phyloP scores from a whole-genome alignment of 2,329 filamentous ascomycete genomes.

The Aspergillus sp. region DNA sequence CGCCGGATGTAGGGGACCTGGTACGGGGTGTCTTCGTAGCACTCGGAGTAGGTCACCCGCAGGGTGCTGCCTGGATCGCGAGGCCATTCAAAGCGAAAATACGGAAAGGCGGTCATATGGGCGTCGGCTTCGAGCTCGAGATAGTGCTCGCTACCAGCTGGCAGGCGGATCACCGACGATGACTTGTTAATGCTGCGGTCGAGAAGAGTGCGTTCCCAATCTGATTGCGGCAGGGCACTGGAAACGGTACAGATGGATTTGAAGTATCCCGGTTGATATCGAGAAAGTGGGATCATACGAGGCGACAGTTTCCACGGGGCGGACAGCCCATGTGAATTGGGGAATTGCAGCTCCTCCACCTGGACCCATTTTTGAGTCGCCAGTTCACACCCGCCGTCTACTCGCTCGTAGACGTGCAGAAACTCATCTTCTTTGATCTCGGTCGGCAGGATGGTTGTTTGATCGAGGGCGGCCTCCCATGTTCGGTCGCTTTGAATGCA shows the following conservation, averaged over 20 bases:
- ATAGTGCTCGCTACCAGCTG: background rate
- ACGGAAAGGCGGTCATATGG: background rate
- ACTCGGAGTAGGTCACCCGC: background rate
- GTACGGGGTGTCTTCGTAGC: background rate
- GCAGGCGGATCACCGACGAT: background rate
- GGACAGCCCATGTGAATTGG: background rate
- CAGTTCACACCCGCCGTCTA: background rate
- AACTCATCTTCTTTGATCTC: background rate
- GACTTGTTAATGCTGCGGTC: background rate
- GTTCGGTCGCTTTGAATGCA: background rate
- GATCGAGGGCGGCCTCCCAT: background rate
- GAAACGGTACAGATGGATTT: background rate
- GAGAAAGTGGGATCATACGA: background rate
- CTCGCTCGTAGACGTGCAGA: background rate
- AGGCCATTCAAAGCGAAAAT: background rate
- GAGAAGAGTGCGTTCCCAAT: background rate
- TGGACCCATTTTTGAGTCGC: background rate
- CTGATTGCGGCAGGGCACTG: background rate
- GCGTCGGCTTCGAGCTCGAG: background rate
- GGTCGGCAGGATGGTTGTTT: background rate
- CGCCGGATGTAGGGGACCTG: background rate
- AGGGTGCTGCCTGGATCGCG: background rate
- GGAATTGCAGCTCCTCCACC: background rate
- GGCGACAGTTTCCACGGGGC: background rate
- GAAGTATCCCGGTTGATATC: background rate